A percentile compares a stretch with the other conserved stretches of the same genome.
phyloP scores from a whole-genome alignment of 139 green algal genomes.

The Tetraselmis chui region DNA sequence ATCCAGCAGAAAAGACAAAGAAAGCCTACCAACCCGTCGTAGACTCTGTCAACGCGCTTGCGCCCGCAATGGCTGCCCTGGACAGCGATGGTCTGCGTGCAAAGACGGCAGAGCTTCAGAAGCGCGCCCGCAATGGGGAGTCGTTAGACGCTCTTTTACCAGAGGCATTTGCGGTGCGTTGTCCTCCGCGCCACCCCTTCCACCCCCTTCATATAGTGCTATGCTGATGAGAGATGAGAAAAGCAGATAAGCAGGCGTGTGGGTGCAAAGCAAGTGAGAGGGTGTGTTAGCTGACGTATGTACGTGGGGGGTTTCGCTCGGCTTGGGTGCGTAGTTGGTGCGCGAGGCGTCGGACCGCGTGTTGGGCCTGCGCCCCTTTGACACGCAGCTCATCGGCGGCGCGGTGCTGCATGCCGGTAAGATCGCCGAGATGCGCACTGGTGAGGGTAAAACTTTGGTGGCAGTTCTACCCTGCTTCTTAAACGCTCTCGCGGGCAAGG shows the following conservation, averaged over 20 bases:
- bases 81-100: slow-evolving; percentile 70
- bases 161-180: slow-evolving; percentile 75
- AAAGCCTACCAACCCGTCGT: slow-evolving; percentile 43
- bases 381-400: slow-evolving; percentile 96
- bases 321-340: slow-evolving; percentile 57
- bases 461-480: slow-evolving; percentile 93
- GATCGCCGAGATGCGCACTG: slow-evolving; percentile 97
- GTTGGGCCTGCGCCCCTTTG: slow-evolving; percentile 92
- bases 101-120: slow-evolving; percentile 75
- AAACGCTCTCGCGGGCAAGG: slow-evolving; percentile 85
- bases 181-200: not conserved
- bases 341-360: slow-evolving; percentile 86
- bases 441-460: slow-evolving; percentile 96
- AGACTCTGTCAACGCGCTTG: slow-evolving; percentile 81
- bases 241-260: not conserved
- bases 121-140: slow-evolving; percentile 49
- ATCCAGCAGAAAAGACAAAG: slow-evolving; percentile 27
- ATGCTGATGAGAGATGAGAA: not conserved
- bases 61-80: slow-evolving; percentile 63
- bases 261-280: not conserved
- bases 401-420: slow-evolving; percentile 90
- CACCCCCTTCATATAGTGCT: not conserved
- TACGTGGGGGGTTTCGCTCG: slow-evolving; percentile 26
- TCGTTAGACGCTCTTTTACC: slow-evolving; percentile 76
- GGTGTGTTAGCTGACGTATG: too few relatives aligned